A percentile compares a stretch with the other conserved stretches of the same genome.
These are phyloP conservation scores for Boletus sp. DNA, from an alignment of 768 basidiomycete species.

Conservation along the genomic window DNA sequence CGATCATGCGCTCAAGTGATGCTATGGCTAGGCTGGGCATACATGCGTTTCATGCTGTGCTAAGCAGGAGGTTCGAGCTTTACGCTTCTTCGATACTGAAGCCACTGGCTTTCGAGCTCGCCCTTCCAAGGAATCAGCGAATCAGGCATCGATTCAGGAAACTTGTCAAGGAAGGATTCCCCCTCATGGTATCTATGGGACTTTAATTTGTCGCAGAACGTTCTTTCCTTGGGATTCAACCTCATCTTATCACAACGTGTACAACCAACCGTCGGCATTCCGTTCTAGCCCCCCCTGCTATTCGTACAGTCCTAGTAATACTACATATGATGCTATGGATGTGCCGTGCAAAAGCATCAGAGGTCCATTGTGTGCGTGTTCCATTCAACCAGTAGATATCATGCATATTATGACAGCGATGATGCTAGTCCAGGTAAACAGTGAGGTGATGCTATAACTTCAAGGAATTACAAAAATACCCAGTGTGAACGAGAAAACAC, in stretches of 20 bases:
- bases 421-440: no score
- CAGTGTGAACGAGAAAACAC: no score
- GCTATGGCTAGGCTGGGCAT: constrained; percentile 63
- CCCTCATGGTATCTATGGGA: constrained; percentile 22
- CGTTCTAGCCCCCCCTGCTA: neutral
- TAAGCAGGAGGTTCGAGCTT: constrained; percentile 50
- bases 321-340: neutral
- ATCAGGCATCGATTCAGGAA: constrained; percentile 44
- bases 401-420: no score
- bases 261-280: neutral
- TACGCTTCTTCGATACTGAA: constrained; percentile 49
- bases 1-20: constrained; percentile 4
- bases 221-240: neutral
- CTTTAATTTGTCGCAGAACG: constrained; percentile 5
- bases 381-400: no score
- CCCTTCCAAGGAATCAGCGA: constrained; percentile 42
- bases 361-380: neutral
- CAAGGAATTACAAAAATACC: no score
- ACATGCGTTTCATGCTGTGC: constrained; percentile 71
- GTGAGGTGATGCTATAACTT: no score
- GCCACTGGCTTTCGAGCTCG: constrained; percentile 50
- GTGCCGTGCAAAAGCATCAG: no score
- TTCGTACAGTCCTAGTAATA: neutral
- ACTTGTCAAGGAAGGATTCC: constrained; percentile 38
- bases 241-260: neutral